These are phyloP conservation scores for Botrytis fabae DNA, from an alignment of 2,329 filamentous ascomycete species.

Conservation along the genomic window DNA sequence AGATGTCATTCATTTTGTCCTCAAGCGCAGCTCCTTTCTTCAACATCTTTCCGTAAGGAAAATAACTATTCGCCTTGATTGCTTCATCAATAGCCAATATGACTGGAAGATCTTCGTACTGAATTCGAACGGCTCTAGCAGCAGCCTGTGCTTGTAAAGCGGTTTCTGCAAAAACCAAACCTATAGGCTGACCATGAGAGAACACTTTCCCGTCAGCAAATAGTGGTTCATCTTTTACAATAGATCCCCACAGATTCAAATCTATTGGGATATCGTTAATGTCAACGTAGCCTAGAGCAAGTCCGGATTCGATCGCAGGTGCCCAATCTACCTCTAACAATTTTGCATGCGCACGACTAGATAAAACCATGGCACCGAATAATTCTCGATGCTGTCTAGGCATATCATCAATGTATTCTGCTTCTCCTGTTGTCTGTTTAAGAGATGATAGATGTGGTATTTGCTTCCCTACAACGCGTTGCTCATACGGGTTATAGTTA, in stretches of 20 bases:
- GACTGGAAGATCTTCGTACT: slow-evolving; percentile 85
- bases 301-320: slow-evolving; percentile 61
- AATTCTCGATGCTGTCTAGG: slow-evolving; percentile 82
- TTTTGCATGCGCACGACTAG: slow-evolving; percentile 82
- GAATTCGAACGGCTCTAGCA: slow-evolving; percentile 76
- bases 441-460: slow-evolving; percentile 82
- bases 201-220: slow-evolving; percentile 87
- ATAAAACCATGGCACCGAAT: slow-evolving; percentile 82
- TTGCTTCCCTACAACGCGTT: slow-evolving; percentile 78
- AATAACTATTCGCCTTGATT: slow-evolving; percentile 83
- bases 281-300: slow-evolving; percentile 79
- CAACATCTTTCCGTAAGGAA: slow-evolving; percentile 76
- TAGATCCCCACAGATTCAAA: slow-evolving; percentile 82
- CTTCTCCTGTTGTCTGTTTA: slow-evolving; percentile 90
- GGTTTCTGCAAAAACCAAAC: slow-evolving; percentile 78
- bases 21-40: slow-evolving; percentile 77
- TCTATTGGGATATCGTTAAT: slow-evolving; percentile 74
- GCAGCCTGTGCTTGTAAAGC: slow-evolving; percentile 76
- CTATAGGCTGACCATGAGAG: slow-evolving; percentile 90
- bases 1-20: slow-evolving; percentile 45
- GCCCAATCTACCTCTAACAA: slow-evolving; percentile 73
- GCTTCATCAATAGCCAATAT: slow-evolving; percentile 93
- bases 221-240: slow-evolving; percentile 75
- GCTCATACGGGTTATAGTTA: slow-evolving; percentile 75
- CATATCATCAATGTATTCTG: slow-evolving; percentile 94